phyloP scores from a whole-genome alignment of 441 rosid genomes.

The Populus hybrid region DNA sequence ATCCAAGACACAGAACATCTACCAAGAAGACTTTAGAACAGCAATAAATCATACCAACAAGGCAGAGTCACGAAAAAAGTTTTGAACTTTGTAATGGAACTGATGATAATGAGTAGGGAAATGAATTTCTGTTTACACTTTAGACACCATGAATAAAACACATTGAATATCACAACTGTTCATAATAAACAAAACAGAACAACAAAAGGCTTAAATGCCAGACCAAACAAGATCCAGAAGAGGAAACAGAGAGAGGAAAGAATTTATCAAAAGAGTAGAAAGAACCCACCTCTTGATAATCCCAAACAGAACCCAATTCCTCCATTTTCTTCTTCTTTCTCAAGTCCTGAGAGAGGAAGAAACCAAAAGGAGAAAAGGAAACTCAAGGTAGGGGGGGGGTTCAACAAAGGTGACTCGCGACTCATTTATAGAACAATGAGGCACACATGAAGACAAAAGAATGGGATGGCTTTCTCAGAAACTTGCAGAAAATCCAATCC shows the following conservation, averaged over 20 bases:
- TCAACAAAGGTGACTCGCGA: constrained; percentile 13
- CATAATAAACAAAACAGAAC: neutral
- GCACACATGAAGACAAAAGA: constrained; percentile 28
- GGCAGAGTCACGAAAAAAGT: neutral
- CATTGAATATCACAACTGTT: neutral
- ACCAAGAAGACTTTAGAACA: neutral
- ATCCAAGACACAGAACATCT: neutral
- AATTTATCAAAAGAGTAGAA: neutral
- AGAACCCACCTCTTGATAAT: constrained; percentile 64
- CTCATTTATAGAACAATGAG: constrained; percentile 41
- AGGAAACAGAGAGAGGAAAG: neutral
- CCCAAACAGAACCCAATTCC: constrained; percentile 63
- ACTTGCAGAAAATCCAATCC: constrained; percentile 26
- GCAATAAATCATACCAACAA: neutral
- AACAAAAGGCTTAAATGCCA: neutral
- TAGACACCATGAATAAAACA: neutral
- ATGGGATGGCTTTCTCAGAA: constrained; percentile 22
- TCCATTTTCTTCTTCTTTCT: constrained; percentile 47
- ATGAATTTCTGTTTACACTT: neutral
- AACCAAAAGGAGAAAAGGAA: neutral
- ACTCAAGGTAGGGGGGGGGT: constrained; percentile 27
- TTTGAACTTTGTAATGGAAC: neutral
- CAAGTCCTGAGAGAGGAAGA: neutral
- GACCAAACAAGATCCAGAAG: neutral
- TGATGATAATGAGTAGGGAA: neutral